A percentile compares a stretch with the other conserved stretches of the same genome.
Evolutionary conservation across 2,329 filamentous ascomycete genomes (phyloP).

Genomic region (Colletotrichum sp.): DNA sequence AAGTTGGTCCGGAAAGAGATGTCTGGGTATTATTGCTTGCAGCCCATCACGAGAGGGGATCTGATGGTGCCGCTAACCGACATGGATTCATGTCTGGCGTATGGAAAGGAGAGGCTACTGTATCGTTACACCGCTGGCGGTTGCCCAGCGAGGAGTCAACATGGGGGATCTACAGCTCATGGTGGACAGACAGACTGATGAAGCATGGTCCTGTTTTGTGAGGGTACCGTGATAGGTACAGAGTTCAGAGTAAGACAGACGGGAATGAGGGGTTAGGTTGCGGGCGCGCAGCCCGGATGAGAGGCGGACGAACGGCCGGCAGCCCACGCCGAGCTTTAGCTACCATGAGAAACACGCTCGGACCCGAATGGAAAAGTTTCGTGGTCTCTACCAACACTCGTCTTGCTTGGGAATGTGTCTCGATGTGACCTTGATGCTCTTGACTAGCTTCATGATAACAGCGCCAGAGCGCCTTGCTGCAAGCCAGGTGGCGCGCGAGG

Average conservation of each 20-base stretch:
- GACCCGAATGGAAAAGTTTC: conserved; percentile 2
- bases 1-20: conserved; percentile 9
- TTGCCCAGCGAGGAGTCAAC: background rate
- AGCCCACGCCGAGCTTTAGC: conserved; percentile 1
- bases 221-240: background rate
- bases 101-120: background rate
- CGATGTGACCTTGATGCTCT: background rate
- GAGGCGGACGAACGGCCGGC: conserved; percentile 5
- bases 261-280: background rate
- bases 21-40: conserved; percentile 7
- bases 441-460: background rate
- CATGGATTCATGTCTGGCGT: conserved; percentile 6
- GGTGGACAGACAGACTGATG: background rate
- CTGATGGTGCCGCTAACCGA: background rate
- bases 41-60: background rate
- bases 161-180: background rate
- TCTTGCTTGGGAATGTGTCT: background rate
- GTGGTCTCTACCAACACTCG: background rate
- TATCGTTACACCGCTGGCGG: background rate
- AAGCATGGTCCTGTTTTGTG: background rate
- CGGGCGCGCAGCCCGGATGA: background rate
- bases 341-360: conserved; percentile 4
- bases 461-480: background rate
- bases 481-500: background rate
- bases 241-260: background rate